Percentiles rank a stretch among this genome's conserved stretches.
Evolutionary conservation across 495 filamentous ascomycete genomes (phyloP).

Genomic region (Hypoxylon lienhwacheense): DNA sequence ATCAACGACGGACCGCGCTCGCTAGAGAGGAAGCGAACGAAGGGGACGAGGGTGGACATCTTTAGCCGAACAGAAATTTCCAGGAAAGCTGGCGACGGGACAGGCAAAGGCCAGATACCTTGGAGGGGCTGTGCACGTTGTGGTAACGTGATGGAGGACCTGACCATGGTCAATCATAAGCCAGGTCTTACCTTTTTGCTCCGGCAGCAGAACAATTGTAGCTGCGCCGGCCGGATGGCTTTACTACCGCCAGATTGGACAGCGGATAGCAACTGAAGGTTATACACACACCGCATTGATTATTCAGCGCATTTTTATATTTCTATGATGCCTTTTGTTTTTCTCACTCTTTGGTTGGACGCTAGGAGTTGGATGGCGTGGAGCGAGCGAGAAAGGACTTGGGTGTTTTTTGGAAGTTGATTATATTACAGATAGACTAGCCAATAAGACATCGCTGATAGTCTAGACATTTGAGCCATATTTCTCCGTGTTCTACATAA

Average conservation of each 20-base stretch:
- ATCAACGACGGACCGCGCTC: slow-evolving; percentile 44
- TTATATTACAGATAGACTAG: no score
- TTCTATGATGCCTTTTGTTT: not conserved
- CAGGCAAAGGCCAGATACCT: slow-evolving; percentile 24
- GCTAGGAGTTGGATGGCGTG: no score
- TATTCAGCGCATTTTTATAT: no score
- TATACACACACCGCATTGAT: no score
- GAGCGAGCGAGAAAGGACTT: no score
- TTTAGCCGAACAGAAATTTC: slow-evolving; percentile 42
- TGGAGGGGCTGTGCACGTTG: slow-evolving; percentile 65
- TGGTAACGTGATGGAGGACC: slow-evolving; percentile 65
- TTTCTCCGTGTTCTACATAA: no score
- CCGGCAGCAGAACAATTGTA: slow-evolving; percentile 55
- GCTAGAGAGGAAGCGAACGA: slow-evolving; percentile 31
- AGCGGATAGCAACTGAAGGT: no score
- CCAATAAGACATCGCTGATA: no score
- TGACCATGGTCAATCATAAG: slow-evolving; percentile 40
- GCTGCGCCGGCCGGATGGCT: slow-evolving; percentile 55
- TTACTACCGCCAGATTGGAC: slow-evolving; percentile 35
- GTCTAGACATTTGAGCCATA: no score
- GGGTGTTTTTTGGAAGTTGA: no score
- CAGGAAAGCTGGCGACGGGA: slow-evolving; percentile 10
- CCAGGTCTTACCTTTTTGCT: slow-evolving; percentile 54
- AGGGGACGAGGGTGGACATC: slow-evolving; percentile 44
- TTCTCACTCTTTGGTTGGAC: no score